phyloP scores from a whole-genome alignment of 2,329 filamentous ascomycete species.

The Sporothrix globosa region DNA sequence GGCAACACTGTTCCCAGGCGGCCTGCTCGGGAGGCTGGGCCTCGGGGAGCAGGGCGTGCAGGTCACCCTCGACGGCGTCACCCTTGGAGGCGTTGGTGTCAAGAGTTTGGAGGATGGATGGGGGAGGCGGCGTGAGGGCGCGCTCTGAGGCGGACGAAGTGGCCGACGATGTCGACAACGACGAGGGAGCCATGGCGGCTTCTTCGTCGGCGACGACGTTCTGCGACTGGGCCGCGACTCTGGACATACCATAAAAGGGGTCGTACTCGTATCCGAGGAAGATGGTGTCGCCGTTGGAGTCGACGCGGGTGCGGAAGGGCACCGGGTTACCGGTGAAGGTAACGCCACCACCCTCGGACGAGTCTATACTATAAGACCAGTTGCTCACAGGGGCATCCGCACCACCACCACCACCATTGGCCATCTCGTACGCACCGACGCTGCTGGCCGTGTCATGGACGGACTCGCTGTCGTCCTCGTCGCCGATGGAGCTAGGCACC shows the following conservation, averaged over 20 bases:
- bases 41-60: constrained; percentile 36
- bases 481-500: neutral
- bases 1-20: constrained; percentile 36
- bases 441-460: neutral
- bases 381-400: neutral
- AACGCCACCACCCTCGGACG: constrained; percentile 8
- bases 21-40: constrained; percentile 33
- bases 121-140: neutral
- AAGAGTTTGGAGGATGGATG: constrained; percentile 35
- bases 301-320: neutral
- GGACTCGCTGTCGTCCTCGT: neutral
- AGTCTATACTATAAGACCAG: neutral
- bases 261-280: neutral
- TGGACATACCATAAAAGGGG: neutral
- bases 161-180: neutral
- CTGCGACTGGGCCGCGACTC: neutral
- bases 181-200: neutral
- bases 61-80: constrained; percentile 37
- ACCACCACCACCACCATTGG: neutral
- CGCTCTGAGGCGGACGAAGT: neutral
- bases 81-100: constrained; percentile 36
- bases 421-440: neutral
- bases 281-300: constrained; percentile 8
- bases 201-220: neutral
- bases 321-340: neutral